Percentiles rank a stretch among this genome's conserved stretches.
phyloP scores from a whole-genome alignment of 768 basidiomycete species.

The Clitopilus passeckerianus region DNA sequence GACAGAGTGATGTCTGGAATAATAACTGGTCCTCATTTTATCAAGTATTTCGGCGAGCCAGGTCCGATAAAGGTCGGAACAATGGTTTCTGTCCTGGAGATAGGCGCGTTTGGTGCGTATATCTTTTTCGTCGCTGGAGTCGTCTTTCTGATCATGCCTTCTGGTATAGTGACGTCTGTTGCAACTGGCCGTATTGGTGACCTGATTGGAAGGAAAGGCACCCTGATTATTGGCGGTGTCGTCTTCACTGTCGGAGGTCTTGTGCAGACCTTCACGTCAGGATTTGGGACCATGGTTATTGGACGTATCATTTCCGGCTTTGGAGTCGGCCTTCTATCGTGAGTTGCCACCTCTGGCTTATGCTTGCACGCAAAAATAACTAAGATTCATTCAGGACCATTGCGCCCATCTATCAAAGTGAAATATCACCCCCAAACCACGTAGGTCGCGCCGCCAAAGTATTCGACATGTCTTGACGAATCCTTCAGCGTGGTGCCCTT shows the following conservation, averaged over 20 bases:
- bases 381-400: constrained; percentile 50
- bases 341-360: constrained; percentile 21
- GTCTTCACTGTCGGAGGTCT: constrained; percentile 85
- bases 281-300: constrained; percentile 76
- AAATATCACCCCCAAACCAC: constrained; percentile 85
- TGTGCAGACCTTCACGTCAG: constrained; percentile 77
- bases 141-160: not conserved
- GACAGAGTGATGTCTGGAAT: constrained; percentile 77
- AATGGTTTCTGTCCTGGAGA: constrained; percentile 88
- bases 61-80: constrained; percentile 66
- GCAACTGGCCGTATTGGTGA: constrained; percentile 89
- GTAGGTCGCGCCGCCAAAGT: constrained; percentile 28
- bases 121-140: not conserved
- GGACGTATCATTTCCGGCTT: constrained; percentile 83
- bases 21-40: constrained; percentile 80
- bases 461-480: not conserved
- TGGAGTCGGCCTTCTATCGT: constrained; percentile 89
- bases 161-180: constrained; percentile 74
- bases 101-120: constrained; percentile 73
- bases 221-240: constrained; percentile 76
- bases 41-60: constrained; percentile 69
- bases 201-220: constrained; percentile 77
- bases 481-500: constrained; percentile 66
- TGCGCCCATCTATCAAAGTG: constrained; percentile 86
- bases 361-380: too few species aligned